Percentiles rank a stretch among this genome's conserved stretches.
These are phyloP conservation scores for Podila horticola DNA, from an alignment of 192 early-diverging fungal species.

Conservation along the genomic window DNA sequence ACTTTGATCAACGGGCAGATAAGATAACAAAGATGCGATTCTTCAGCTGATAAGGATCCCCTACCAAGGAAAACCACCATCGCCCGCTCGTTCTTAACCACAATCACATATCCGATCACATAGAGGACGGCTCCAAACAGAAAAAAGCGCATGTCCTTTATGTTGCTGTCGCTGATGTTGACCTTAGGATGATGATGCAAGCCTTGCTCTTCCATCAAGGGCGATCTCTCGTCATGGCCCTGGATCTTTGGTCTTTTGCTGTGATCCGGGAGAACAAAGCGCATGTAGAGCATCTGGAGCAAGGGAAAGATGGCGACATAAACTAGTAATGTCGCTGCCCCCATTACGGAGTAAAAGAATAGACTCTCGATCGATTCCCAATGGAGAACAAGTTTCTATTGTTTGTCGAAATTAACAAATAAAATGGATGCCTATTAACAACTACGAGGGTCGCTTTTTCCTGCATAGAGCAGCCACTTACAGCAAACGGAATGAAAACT, in stretches of 20 bases:
- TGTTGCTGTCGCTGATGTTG: not conserved
- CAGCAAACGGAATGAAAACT: conserved; percentile 12
- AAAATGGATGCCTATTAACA: not conserved
- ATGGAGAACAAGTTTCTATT: conserved; percentile 8
- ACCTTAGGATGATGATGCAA: not conserved
- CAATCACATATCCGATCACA: conserved; percentile 8
- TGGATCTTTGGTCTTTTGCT: not conserved
- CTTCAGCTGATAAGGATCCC: not conserved
- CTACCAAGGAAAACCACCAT: conserved; percentile 10
- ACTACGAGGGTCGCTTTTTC: too few species aligned
- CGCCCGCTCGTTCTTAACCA: not conserved
- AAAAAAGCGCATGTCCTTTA: conserved; percentile 7
- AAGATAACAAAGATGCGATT: not conserved
- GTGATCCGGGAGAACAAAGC: not conserved
- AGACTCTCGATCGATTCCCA: not conserved
- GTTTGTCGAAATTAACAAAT: not conserved
- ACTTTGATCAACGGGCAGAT: not conserved
- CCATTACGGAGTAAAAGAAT: not conserved
- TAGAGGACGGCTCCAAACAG: not conserved
- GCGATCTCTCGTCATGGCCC: not conserved
- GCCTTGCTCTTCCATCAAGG: not conserved
- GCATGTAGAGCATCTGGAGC: conserved; percentile 3
- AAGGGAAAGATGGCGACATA: conserved; percentile 13
- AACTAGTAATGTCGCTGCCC: not conserved
- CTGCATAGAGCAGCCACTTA: not conserved